Conservation (phyloP, 1,284 basidiomycete genomes). For the Rhodotorula sp. region DNA sequence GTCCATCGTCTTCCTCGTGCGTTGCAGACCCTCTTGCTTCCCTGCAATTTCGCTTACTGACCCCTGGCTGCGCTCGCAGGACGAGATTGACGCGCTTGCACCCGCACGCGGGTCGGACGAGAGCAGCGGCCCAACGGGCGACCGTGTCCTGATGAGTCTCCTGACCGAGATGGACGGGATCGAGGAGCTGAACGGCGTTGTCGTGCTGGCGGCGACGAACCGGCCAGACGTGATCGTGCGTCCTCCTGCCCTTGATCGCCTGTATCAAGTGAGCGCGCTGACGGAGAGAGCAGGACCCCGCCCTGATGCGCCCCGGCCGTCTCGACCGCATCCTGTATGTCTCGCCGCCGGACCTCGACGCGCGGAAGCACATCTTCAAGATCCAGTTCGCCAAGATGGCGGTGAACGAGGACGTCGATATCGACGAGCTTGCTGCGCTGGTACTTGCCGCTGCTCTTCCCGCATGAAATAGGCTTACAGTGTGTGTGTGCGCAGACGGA, state of each 20-base stretch:
- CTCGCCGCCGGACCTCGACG: constrained; percentile 79
- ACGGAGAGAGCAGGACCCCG: constrained; percentile 69
- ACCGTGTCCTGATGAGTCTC: constrained; percentile 88
- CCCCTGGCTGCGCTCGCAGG: constrained; percentile 57
- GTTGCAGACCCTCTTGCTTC: constrained; percentile 47
- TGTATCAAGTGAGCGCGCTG: neutral
- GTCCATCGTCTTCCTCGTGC: constrained; percentile 92
- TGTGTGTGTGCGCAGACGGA: constrained; percentile 64
- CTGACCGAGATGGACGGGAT: constrained; percentile 99
- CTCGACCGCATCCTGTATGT: constrained; percentile 95
- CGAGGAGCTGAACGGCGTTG: constrained; percentile 87
- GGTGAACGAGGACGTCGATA: constrained; percentile 68
- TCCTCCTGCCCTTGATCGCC: neutral
- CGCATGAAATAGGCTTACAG: neutral
- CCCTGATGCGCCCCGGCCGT: constrained; percentile 90
- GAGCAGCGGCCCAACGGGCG: constrained; percentile 66
- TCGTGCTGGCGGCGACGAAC: constrained; percentile 94
- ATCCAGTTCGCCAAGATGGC: constrained; percentile 80
- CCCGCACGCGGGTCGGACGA: constrained; percentile 65
- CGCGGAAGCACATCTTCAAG: constrained; percentile 78
- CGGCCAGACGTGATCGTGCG: constrained; percentile 86
- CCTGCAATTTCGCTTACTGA: neutral
- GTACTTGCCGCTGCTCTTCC: constrained; percentile 55
- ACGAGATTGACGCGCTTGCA: constrained; percentile 95
- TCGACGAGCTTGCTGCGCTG: constrained; percentile 69